Conservation (phyloP, 495 filamentous ascomycete genomes). For the Geoglossum glabrum region DNA sequence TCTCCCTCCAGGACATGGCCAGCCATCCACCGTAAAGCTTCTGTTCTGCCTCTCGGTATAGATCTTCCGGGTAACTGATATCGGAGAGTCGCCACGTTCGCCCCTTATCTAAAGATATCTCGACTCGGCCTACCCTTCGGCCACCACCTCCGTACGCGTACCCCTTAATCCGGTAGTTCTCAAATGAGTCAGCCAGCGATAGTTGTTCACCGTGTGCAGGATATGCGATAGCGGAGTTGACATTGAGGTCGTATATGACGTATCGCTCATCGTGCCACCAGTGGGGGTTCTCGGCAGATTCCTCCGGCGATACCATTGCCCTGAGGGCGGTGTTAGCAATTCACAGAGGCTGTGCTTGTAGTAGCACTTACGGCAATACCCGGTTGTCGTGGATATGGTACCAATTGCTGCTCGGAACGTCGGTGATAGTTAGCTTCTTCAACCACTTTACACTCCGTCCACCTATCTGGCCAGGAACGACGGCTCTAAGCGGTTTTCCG, state of each 20-base stretch:
- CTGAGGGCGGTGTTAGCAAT: conserved; percentile 7
- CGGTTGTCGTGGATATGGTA: conserved; percentile 94
- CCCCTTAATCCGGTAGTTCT: conserved; percentile 46
- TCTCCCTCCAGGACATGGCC: conserved; percentile 68
- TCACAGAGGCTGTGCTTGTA: background rate
- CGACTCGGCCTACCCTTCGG: conserved; percentile 63
- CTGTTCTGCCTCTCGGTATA: conserved; percentile 50
- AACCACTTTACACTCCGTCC: conserved; percentile 93
- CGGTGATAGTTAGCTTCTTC: conserved; percentile 62
- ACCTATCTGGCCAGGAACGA: conserved; percentile 87
- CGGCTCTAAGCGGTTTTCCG: conserved; percentile 62
- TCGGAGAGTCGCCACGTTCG: conserved; percentile 64
- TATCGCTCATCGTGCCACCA: conserved; percentile 88
- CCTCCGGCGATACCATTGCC: conserved; percentile 71
- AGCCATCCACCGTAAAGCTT: conserved; percentile 57
- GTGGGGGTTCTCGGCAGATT: conserved; percentile 48
- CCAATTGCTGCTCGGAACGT: conserved; percentile 75
- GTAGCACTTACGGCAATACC: conserved; percentile 40
- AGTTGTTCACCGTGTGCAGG: conserved; percentile 65
- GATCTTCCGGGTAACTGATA: conserved; percentile 73
- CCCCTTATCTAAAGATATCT: conserved; percentile 72
- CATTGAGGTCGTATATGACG: conserved; percentile 84
- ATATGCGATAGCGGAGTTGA: conserved; percentile 67
- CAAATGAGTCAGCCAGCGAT: conserved; percentile 24
- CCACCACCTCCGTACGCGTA: conserved; percentile 91